A percentile compares a stretch with the other conserved stretches of the same genome.
phyloP scores from a whole-genome alignment of 495 filamentous ascomycete genomes.

The Xylaria longipes region DNA sequence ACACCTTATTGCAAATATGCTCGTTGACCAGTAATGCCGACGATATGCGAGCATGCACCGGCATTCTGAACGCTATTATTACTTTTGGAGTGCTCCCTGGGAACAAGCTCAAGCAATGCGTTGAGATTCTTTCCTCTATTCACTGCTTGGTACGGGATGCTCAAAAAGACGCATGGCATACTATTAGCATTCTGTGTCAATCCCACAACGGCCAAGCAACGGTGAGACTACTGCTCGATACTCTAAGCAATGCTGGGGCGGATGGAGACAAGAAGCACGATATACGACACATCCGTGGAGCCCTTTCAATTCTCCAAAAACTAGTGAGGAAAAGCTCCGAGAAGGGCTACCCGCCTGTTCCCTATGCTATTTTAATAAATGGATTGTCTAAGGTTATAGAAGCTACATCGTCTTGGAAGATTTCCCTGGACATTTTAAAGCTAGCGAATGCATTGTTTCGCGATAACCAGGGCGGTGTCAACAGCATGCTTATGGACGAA shows the following conservation, averaged over 20 bases:
- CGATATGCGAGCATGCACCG: slow-evolving; percentile 78
- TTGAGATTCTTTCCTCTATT: slow-evolving; percentile 83
- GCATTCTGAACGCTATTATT: slow-evolving; percentile 79
- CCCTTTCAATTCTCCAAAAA: slow-evolving; percentile 72
- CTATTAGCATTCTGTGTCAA: slow-evolving; percentile 76
- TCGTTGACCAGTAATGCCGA: slow-evolving; percentile 71
- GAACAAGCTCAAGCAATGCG: slow-evolving; percentile 67
- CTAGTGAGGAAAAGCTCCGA: slow-evolving; percentile 63
- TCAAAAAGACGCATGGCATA: slow-evolving; percentile 74
- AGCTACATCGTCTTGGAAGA: slow-evolving; percentile 57
- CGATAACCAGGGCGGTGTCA: slow-evolving; percentile 48
- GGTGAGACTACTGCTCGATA: slow-evolving; percentile 67
- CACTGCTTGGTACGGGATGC: slow-evolving; percentile 75
- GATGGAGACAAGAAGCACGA: slow-evolving; percentile 60
- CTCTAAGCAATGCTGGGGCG: slow-evolving; percentile 60
- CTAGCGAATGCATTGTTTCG: slow-evolving; percentile 58
- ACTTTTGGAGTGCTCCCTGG: slow-evolving; percentile 79
- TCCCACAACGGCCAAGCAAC: slow-evolving; percentile 80
- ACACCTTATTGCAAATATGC: slow-evolving; percentile 73
- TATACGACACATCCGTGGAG: slow-evolving; percentile 67
- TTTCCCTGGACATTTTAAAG: slow-evolving; percentile 61
- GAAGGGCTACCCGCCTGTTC: slow-evolving; percentile 68
- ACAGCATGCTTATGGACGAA: slow-evolving; percentile 56
- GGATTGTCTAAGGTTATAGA: slow-evolving; percentile 65
- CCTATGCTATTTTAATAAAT: slow-evolving; percentile 61